Base-by-base conservation (phyloP, 164 flowering plant genomes). In the Vitis rotundifolia region DNA sequence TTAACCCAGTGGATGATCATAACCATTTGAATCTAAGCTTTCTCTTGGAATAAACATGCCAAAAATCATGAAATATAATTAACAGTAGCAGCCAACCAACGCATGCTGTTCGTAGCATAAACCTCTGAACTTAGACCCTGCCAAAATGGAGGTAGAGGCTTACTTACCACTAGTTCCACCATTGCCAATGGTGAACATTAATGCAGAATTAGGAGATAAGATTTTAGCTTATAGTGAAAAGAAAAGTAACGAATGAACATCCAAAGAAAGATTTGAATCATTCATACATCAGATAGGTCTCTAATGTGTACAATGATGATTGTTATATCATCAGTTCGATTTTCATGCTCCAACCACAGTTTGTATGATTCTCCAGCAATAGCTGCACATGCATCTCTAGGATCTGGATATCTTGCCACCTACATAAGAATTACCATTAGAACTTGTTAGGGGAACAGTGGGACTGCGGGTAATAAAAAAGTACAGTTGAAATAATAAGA, bases 261-360 rank as follows among this genome's bases (percentile, higher is more conserved):
- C 16, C 44, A 67, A 55, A 70, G 53, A 19, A 62, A 61, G 64
- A 31, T 59, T 55, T 37, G 11, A 64, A 52, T 18, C 16, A 64
- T 69, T 76, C 91, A 79, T 84, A 88, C 96, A 83, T 78, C 79
- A 68, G 68, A 66, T 51, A 92, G 75, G 76, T 79, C 93, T 73
- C 86, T 91, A 78, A 96, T 80, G 61, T 89, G 93, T 66, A 93
- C 93, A 69, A 93, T 79, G 75, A 96, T 92, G 77, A 96, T 87
- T 18, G 98, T 93, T 71, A 96, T 93, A 81, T 96, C 99, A 78
- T 96, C 99, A 18, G 99, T 96, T 61, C 97, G 86, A 70, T 81
- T 91, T 68, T 96, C 99, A 75, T 96, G 88, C 78, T 91, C 95
- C 82, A 96, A 80, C 99, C 98, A 96, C 51, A 86, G 72, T 71